Evolutionary conservation across 441 rosid species (phyloP).

Genomic region (Melastoma candidum): DNA sequence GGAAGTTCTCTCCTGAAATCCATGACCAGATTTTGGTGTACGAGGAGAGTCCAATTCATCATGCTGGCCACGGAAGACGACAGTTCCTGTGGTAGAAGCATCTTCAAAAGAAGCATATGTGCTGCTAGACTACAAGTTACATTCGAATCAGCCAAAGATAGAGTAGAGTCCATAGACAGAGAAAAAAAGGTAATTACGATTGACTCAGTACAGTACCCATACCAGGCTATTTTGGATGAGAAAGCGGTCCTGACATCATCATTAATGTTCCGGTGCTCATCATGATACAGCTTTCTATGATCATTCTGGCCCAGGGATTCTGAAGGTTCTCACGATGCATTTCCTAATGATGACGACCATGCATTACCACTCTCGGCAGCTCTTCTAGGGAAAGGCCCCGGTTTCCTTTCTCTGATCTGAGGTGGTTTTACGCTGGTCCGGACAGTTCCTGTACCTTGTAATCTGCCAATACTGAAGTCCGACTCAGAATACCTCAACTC

Average conservation of each 20-base stretch:
- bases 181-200: conserved; percentile 2
- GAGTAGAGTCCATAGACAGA: too few species aligned
- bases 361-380: conserved; percentile 40
- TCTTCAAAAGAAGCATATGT: conserved; percentile 61
- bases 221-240: conserved; percentile 40
- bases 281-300: conserved; percentile 38
- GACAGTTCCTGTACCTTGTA: conserved; percentile 61
- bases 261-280: conserved; percentile 34
- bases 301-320: conserved; percentile 36
- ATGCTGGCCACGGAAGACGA: conserved; percentile 73
- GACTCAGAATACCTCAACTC: conserved; percentile 70
- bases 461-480: conserved; percentile 93
- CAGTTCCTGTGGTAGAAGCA: conserved; percentile 91
- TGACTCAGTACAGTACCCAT: conserved; percentile 14
- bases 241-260: conserved; percentile 48
- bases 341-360: conserved; percentile 36
- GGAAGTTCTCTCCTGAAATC: conserved; percentile 73
- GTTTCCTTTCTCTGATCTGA: conserved; percentile 77
- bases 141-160: conserved; percentile 28
- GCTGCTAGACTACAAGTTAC: conserved; percentile 65
- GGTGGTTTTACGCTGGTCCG: conserved; percentile 67
- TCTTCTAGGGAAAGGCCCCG: conserved; percentile 49
- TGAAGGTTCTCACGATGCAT: conserved; percentile 35
- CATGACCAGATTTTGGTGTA: conserved; percentile 84
- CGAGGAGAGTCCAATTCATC: conserved; percentile 80